Evolutionary conservation across 257 asterid genomes (phyloP), one percentile per base, ranked within the genome.

Genomic region (Catharanthus roseus): DNA sequence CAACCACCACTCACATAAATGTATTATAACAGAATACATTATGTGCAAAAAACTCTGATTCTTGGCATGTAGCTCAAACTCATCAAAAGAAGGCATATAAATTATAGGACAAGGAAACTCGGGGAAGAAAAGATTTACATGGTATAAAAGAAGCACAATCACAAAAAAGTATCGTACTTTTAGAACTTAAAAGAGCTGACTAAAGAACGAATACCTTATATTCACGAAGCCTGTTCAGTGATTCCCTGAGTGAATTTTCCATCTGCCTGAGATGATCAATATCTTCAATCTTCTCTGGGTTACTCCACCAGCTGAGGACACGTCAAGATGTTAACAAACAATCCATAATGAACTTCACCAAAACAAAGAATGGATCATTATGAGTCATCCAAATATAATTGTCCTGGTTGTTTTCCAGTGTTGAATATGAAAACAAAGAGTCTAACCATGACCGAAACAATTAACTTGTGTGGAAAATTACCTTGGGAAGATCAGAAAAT

Each of bases 211-310:
- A 24, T 75, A 89, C 98, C 96, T 88, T 85, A 28, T 74, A 82
- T 63, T 74, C 47, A 71, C 76, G 89, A 72, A 87, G 49, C 74
- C 77, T 78, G 78, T 77, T 75, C 55, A 90, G 96, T 13, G 91
- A 77, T 69, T 86, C 91, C 75, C 69, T 79, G 0, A 90, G 82
- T 53, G 88, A 81, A 69, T 70, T 80, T 81, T 92, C 98, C 96
- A 92, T 90, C 85, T 86, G 95, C 72, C 68, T 75, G 11, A 92
- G 89, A 78, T 83, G 95, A 62, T 90, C 91, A 28, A 81, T 64
- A 64, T 85, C 89, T 65, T 86, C 93, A 15, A 81, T 81, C 81
- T 78, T 84, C 79, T 90, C 96, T 26, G 87, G 96, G 80, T 92
- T 86, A 75, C 83, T 72, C 96, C 96, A 90, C 90, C 86, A 88